Conservation (phyloP, 768 basidiomycete genomes). For the Cystobasidiopsis lactophilus region DNA sequence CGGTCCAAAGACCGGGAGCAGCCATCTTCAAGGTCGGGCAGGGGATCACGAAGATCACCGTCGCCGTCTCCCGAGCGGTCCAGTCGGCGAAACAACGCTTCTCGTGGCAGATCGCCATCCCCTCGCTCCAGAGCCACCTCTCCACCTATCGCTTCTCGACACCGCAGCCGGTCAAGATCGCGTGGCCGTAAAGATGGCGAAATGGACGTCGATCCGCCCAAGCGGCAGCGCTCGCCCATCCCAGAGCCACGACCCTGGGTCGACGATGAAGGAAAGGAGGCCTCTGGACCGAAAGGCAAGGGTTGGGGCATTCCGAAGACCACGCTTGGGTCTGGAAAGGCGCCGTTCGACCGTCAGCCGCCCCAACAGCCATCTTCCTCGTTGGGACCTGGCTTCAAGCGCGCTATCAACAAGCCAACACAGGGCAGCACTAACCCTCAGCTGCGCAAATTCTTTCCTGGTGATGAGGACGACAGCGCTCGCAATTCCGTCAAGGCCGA, state of each 20-base stretch:
- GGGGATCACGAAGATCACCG: background rate
- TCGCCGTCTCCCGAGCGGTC: background rate
- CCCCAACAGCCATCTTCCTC: no score
- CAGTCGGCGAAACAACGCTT: background rate
- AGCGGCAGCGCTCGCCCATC: background rate
- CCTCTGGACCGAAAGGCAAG: background rate
- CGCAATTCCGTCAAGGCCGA: no score
- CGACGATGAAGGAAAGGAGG: background rate
- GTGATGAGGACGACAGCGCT: slow-evolving; percentile 2
- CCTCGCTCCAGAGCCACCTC: background rate
- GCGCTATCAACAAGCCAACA: background rate
- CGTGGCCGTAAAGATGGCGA: no score
- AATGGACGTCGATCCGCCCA: background rate
- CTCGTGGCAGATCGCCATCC: background rate
- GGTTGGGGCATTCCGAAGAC: no score
- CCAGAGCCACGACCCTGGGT: background rate
- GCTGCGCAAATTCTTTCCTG: slow-evolving; percentile 5
- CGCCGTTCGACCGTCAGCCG: no score
- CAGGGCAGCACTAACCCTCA: background rate
- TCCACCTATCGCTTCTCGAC: no score
- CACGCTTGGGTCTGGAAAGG: no score
- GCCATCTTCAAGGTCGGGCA: background rate
- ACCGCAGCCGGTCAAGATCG: no score
- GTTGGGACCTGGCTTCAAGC: background rate
- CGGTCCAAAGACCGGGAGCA: background rate